Evolutionary conservation across 257 asterid species (phyloP).

Genomic region (Solanum chilense): DNA sequence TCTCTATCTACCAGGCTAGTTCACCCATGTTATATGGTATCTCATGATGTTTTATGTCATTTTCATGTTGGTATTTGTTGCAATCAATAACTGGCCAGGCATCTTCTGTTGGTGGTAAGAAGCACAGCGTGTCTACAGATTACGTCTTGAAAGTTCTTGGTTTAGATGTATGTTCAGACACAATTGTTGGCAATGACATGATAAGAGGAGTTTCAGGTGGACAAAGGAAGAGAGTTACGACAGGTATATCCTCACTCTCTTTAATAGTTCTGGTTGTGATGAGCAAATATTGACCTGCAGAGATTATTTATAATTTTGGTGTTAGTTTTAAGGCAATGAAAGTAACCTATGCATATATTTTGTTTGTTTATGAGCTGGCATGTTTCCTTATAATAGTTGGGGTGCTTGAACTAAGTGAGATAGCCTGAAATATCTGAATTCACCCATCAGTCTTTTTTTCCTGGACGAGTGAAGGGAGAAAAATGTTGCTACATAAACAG

Average conservation of each 20-base stretch:
- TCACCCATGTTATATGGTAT: background rate
- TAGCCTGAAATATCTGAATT: background rate
- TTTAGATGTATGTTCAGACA: conserved; percentile 75
- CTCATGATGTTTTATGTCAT: background rate
- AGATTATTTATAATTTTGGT: background rate
- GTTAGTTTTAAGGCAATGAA: background rate
- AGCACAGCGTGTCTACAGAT: conserved; percentile 71
- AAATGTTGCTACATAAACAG: background rate
- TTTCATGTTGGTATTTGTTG: background rate
- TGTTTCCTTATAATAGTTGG: background rate
- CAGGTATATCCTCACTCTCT: conserved; percentile 24
- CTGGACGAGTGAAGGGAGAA: background rate
- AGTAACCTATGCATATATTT: background rate
- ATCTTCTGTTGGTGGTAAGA: conserved; percentile 58
- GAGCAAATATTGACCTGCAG: background rate
- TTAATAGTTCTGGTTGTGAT: background rate
- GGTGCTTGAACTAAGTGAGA: background rate
- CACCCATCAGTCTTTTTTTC: background rate
- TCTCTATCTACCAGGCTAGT: background rate
- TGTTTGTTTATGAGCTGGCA: background rate
- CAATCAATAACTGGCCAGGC: conserved; percentile 32
- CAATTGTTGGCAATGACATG: conserved; percentile 81
- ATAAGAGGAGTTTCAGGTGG: conserved; percentile 89
- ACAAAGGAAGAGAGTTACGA: conserved; percentile 79
- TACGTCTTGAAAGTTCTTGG: conserved; percentile 84